A percentile compares a stretch with the other conserved stretches of the same genome.
These are phyloP conservation scores for Ceratocystis destructans DNA, from an alignment of 2,329 filamentous ascomycete genomes.

Conservation along the genomic window DNA sequence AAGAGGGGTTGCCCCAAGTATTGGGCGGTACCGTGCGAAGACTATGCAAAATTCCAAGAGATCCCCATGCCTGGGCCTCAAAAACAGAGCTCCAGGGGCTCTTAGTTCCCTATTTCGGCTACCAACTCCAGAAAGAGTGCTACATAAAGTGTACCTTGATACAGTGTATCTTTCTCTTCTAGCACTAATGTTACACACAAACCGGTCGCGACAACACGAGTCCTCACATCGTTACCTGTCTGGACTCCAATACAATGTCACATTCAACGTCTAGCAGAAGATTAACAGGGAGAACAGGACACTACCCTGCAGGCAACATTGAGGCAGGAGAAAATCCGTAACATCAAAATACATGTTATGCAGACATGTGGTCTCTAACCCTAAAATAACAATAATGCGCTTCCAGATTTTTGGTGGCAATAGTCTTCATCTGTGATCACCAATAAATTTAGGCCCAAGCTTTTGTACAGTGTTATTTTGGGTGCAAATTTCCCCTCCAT, in stretches of 20 bases:
- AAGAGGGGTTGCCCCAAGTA: neutral
- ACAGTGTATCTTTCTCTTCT: neutral
- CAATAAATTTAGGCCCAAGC: neutral
- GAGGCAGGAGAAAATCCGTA: too few species aligned
- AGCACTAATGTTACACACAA: neutral
- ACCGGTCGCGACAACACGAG: conserved; percentile 3
- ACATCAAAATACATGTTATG: too few species aligned
- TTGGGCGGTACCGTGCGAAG: neutral
- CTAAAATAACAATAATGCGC: neutral
- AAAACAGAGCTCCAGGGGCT: neutral
- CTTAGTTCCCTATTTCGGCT: neutral
- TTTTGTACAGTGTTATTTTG: neutral
- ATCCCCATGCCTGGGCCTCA: neutral
- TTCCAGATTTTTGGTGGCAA: neutral
- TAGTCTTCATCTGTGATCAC: neutral
- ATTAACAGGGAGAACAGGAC: neutral
- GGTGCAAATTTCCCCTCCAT: neutral
- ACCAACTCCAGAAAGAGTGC: too few species aligned
- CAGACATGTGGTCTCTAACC: neutral
- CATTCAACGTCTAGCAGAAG: neutral
- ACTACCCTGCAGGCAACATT: neutral
- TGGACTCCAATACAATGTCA: neutral
- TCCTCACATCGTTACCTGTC: neutral
- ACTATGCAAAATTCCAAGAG: neutral
- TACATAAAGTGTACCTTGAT: neutral